phyloP scores from a whole-genome alignment of 768 basidiomycete genomes.

The Naematelia encephala region DNA sequence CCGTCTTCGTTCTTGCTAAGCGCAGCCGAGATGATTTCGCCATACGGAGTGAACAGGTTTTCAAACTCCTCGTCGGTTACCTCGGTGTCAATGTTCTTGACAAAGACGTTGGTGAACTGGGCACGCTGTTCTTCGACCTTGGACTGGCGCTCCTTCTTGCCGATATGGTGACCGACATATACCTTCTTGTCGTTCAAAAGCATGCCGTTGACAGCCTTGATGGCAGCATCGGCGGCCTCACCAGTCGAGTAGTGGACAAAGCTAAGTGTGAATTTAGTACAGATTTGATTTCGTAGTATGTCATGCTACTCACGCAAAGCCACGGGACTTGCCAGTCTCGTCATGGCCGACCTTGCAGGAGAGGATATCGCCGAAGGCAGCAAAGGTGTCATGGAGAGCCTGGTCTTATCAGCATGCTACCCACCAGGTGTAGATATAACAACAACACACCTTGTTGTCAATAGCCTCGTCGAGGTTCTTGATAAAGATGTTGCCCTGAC shows the following conservation, averaged over 20 bases:
- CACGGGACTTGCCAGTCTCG: slow-evolving; percentile 90
- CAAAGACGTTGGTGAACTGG: slow-evolving; percentile 96
- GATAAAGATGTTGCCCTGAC: slow-evolving; percentile 99
- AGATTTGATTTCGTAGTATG: too few species aligned
- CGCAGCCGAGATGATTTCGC: slow-evolving; percentile 82
- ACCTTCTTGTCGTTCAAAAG: slow-evolving; percentile 99
- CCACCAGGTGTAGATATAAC: neutral
- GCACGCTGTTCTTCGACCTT: slow-evolving; percentile 97
- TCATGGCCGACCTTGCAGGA: slow-evolving; percentile 99
- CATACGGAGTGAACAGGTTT: slow-evolving; percentile 71
- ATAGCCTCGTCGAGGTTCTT: slow-evolving; percentile 97
- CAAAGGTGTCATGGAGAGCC: slow-evolving; percentile 99
- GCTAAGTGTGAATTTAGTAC: too few species aligned
- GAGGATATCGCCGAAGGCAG: slow-evolving; percentile 95
- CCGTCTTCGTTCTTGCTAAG: slow-evolving; percentile 80
- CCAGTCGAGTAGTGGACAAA: slow-evolving; percentile 99
- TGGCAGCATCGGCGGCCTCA: slow-evolving; percentile 90
- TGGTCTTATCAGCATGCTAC: slow-evolving; percentile 41
- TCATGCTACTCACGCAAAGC: slow-evolving; percentile 66
- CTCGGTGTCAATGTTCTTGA: slow-evolving; percentile 92
- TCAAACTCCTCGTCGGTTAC: slow-evolving; percentile 81
- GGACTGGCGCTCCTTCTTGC: slow-evolving; percentile 97
- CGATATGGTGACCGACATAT: slow-evolving; percentile 94
- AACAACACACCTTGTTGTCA: slow-evolving; percentile 78
- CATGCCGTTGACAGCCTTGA: slow-evolving; percentile 99